Evolutionary conservation across 192 early-diverging fungal species (phyloP).

Genomic region (Podochytrium sp.): DNA sequence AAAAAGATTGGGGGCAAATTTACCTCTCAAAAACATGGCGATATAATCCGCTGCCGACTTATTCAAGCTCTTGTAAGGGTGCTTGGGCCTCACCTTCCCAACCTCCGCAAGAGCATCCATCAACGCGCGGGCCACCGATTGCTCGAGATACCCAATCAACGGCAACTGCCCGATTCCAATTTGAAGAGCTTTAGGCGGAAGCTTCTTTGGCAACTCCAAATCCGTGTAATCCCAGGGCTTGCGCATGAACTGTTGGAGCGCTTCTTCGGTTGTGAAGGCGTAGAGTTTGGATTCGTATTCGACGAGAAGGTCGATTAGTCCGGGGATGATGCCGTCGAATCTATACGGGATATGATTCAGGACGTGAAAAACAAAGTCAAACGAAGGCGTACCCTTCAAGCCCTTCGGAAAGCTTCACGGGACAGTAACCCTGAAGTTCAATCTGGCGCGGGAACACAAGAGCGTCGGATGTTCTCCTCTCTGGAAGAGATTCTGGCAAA

Average conservation of each 20-base stretch:
- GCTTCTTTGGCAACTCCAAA: conserved; percentile 51
- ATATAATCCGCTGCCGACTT: conserved; percentile 53
- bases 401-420: conserved; percentile 53
- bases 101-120: conserved; percentile 46
- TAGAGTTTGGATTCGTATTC: conserved; percentile 58
- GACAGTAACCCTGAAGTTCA: conserved; percentile 64
- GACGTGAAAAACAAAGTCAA: conserved; percentile 11
- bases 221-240: conserved; percentile 53
- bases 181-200: conserved; percentile 49
- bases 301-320: conserved; percentile 39
- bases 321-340: conserved; percentile 51
- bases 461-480: conserved; percentile 30
- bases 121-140: conserved; percentile 47
- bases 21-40: conserved; percentile 59
- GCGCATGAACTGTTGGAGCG: conserved; percentile 49
- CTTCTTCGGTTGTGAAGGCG: conserved; percentile 33
- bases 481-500: conserved; percentile 52
- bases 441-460: conserved; percentile 53
- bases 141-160: conserved; percentile 60
- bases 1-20: not conserved
- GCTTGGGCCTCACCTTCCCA: conserved; percentile 51
- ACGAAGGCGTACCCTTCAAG: conserved; percentile 37
- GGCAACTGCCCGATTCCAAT: conserved; percentile 48
- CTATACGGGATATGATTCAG: conserved; percentile 20
- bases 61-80: conserved; percentile 50